A percentile compares a stretch with the other conserved stretches of the same genome.
These are phyloP conservation scores for Nicotiana attenuata DNA, from an alignment of 257 asterid genomes.

Conservation along the genomic window DNA sequence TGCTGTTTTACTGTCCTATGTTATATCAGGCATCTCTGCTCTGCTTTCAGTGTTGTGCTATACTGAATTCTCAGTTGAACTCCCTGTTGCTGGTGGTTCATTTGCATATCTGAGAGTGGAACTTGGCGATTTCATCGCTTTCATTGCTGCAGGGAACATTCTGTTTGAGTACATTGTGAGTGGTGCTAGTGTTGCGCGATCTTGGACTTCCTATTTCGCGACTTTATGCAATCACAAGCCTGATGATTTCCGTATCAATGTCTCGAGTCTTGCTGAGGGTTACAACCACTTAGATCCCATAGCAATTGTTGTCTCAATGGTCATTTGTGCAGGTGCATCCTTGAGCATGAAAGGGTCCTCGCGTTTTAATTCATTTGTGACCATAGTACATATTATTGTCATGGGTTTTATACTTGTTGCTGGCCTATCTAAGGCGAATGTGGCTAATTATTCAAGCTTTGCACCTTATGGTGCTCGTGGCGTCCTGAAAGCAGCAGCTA, in stretches of 20 bases:
- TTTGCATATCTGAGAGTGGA: conserved; percentile 35
- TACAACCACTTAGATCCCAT: conserved; percentile 35
- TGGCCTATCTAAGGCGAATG: conserved; percentile 26
- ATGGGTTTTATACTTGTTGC: conserved; percentile 27
- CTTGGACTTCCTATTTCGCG: conserved; percentile 37
- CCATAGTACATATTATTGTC: conserved; percentile 22
- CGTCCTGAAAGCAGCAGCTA: conserved; percentile 28
- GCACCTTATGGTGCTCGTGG: conserved; percentile 27
- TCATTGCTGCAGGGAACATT: conserved; percentile 33
- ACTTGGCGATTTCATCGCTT: conserved; percentile 31
- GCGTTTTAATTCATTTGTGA: conserved; percentile 24
- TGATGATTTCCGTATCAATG: conserved; percentile 23
- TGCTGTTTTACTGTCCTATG: conserved; percentile 26
- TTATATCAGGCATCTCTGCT: conserved; percentile 29
- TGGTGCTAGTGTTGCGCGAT: conserved; percentile 31
- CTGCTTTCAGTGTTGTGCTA: conserved; percentile 17
- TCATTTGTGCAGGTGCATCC: conserved; percentile 20
- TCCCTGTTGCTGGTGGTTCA: conserved; percentile 39
- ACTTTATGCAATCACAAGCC: conserved; percentile 27
- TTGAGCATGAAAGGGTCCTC: conserved; percentile 24
- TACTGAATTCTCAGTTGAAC: conserved; percentile 30
- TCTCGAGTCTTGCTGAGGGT: conserved; percentile 19
- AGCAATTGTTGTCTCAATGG: conserved; percentile 22
- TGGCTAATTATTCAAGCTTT: conserved; percentile 26
- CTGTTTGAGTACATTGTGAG: conserved; percentile 25